Percentiles rank a stretch among this genome's conserved stretches.
phyloP scores from a whole-genome alignment of 1,284 basidiomycete genomes.

The Apiotrichum siamense region DNA sequence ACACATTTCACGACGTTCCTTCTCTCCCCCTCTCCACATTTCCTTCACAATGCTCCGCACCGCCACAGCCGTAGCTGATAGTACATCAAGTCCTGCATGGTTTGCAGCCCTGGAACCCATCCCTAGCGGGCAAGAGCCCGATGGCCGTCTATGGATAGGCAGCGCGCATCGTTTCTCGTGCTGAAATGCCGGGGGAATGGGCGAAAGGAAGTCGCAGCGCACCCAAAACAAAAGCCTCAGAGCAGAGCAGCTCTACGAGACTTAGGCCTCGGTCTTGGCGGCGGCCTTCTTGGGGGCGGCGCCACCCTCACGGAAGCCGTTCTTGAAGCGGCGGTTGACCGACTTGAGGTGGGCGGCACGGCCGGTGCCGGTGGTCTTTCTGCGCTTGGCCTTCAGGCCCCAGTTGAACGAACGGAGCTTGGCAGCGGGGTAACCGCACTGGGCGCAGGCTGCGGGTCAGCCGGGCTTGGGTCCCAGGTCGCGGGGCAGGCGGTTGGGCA shows the following conservation, averaged over 20 bases:
- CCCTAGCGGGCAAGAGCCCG: no score
- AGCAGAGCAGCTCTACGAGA: neutral
- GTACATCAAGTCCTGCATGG: conserved; percentile 8
- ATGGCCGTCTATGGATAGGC: no score
- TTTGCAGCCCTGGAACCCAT: neutral
- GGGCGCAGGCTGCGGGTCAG: conserved; percentile 66
- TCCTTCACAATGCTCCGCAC: neutral
- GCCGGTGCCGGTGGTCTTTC: conserved; percentile 95
- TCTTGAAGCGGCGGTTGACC: conserved; percentile 92
- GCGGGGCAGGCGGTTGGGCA: neutral
- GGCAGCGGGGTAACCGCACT: conserved; percentile 93
- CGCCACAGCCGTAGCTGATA: conserved; percentile 1
- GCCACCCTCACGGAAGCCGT: conserved; percentile 77
- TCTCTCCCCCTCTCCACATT: neutral
- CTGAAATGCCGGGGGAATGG: neutral
- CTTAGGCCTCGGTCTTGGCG: conserved; percentile 40
- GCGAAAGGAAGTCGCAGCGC: no score
- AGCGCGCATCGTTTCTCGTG: neutral
- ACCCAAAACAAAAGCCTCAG: neutral
- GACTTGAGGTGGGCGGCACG: conserved; percentile 92
- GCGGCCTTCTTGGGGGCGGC: conserved; percentile 53
- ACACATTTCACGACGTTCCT: neutral
- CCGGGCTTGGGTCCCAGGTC: neutral
- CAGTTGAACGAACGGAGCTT: conserved; percentile 96
- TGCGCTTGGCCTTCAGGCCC: conserved; percentile 97